Evolutionary conservation across 2,329 filamentous ascomycete genomes (phyloP).

Genomic region (Teratosphaeria gauchensis): DNA sequence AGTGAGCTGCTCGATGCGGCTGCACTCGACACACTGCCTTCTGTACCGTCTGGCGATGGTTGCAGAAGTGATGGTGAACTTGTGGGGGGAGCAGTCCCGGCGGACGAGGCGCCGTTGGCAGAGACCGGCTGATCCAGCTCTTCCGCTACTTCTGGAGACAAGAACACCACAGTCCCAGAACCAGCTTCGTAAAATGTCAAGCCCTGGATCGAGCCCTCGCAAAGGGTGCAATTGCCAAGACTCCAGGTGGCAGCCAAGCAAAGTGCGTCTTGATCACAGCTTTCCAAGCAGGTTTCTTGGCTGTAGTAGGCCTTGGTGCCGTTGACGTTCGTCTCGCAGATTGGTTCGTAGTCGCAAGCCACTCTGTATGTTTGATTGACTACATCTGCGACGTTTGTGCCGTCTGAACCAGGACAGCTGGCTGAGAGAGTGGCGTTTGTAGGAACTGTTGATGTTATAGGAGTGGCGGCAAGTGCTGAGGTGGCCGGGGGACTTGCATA

Average conservation of each 20-base stretch:
- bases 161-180: neutral
- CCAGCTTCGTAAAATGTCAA: conserved; percentile 1
- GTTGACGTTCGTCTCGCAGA: conserved; percentile 11
- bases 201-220: conserved; percentile 12
- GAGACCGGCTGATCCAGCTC: neutral
- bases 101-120: neutral
- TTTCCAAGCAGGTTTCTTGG: conserved; percentile 14
- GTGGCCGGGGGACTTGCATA: neutral
- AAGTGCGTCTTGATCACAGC: conserved; percentile 15
- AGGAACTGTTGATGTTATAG: conserved; percentile 5
- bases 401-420: conserved; percentile 14
- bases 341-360: conserved; percentile 13
- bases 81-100: neutral
- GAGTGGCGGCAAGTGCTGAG: neutral
- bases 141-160: neutral
- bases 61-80: neutral
- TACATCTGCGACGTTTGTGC: conserved; percentile 11
- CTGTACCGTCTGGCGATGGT: neutral
- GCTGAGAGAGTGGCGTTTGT: neutral
- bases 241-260: conserved; percentile 17
- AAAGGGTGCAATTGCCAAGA: conserved; percentile 11
- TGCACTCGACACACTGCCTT: neutral
- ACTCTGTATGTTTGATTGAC: conserved; percentile 17
- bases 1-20: neutral
- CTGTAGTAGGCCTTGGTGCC: conserved; percentile 6